Base-by-base conservation (phyloP, 768 basidiomycete species). In the Favolaschia claudopus region DNA sequence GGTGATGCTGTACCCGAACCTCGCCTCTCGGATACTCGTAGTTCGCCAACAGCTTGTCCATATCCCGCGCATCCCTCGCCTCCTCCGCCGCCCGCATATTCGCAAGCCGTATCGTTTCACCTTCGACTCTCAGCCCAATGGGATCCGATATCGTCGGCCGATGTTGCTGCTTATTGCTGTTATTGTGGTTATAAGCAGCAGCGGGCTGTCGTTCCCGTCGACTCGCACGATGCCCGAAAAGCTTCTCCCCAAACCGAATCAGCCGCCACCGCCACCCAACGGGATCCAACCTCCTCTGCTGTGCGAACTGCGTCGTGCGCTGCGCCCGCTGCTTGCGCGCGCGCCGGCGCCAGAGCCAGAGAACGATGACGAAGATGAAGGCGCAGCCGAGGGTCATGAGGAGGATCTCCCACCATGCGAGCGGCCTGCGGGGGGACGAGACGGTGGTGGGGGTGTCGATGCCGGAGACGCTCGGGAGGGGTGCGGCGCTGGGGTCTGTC, bases 401-500 rank as follows among this genome's bases (percentile, higher is more conserved):
- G 45, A 93, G 77, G 61, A 93, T 92, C 75, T 94, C 80, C 91
- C 92, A 93, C 92, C 92, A 93, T 60, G 77, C 76, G 15, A 93
- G 76, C 25, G 77, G 78, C 22, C 67, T 69, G 15, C 65, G 25
- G 50, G 69, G 14, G 60, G 74, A 46, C 17, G 12, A 27, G 27
- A 32, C 5, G 7, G 39, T 13, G 10, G 63, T 60, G 29, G 63
- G 58, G 5, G 54, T n/a, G 50, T 48, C 72, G 58, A 91, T 71
- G 25, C 89, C 89, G 0, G 47, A 80, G 60, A 87, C 75, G 24
- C 82, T 75, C 19, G 89, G 88, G 25, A 87, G 74, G 0, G 87
- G 80, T 19, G 62, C 64, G 1, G 86, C 77, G 33, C 78, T 74
- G 39, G 83, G 78, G 15, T 80, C 79, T 6, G 82, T 79, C 6